Evolutionary conservation across 768 basidiomycete species (phyloP).

Genomic region (Tricholoma bakamatsutake): DNA sequence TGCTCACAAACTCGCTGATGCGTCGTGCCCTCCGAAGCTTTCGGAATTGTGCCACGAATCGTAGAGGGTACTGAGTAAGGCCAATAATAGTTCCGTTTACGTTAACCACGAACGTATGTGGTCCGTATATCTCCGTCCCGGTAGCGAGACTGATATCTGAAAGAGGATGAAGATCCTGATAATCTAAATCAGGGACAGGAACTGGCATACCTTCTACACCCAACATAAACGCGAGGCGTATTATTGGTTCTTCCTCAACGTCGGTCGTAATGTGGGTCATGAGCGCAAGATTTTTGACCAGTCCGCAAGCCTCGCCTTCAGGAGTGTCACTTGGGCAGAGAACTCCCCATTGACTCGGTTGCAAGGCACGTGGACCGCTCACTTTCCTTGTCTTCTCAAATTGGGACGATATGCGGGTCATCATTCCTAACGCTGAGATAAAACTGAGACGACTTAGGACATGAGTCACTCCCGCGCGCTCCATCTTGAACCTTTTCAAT

Average conservation of each 20-base stretch:
- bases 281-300: conserved; percentile 96
- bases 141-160: conserved; percentile 87
- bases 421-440: conserved; percentile 98
- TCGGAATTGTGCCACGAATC: conserved; percentile 88
- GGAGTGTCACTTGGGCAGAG: conserved; percentile 98
- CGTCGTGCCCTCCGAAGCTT: conserved; percentile 87
- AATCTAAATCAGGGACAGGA: not conserved
- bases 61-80: conserved; percentile 76
- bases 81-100: conserved; percentile 97
- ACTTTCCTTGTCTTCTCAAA: conserved; percentile 99
- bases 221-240: conserved; percentile 86
- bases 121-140: conserved; percentile 94
- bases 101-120: conserved; percentile 89
- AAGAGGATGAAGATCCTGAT: conserved; percentile 2
- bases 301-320: conserved; percentile 97
- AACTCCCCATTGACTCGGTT: conserved; percentile 99
- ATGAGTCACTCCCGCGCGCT: conserved; percentile 96
- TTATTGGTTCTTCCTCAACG: conserved; percentile 92
- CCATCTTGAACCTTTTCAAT: conserved; percentile 98
- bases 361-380: conserved; percentile 92
- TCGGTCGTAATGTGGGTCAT: conserved; percentile 99
- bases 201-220: conserved; percentile 80
- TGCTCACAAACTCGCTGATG: conserved; percentile 93
- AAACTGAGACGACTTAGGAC: conserved; percentile 93
- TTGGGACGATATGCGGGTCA: conserved; percentile 98